Evolutionary conservation across 257 asterid species (phyloP), one percentile per base, ranked within the genome.

Genomic region (Ballota nigra): DNA sequence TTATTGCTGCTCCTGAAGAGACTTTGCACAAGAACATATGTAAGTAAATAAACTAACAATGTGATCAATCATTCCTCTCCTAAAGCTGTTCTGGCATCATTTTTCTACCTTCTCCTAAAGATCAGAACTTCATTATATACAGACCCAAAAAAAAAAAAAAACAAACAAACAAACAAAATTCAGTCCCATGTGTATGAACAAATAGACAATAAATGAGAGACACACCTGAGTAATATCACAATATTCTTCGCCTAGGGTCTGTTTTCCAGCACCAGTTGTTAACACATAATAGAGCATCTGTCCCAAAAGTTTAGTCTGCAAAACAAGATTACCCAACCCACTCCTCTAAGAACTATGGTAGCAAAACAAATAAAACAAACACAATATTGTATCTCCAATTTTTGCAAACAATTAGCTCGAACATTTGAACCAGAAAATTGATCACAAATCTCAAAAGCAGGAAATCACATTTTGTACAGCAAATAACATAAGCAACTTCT

Each of bases 221-320:
- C 57, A 70, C 56, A 94, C 99, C 98, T 89, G 99, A 68, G 86
- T 88, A 75, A 92, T 88, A 73, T 95, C 99, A 66, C 99, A 95
- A 74, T 95, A 95, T 79, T 95, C 99, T 85, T 95, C 99, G 60
- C 99, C 99, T 34, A 95, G 84, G 22, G 99, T 92, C 84, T 95
- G 99, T 80, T 88, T 84, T 59, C 98, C 98, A 1, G 97, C 98
- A 75, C 98, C 97, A 0, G 98, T 95, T 28, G 99, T 95, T 69
- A 92, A 77, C 75, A 95, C 79, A 68, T 82, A 92, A 80, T 95
- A 95, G 61, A 95, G 95, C 97, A 92, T 89, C 86, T 95, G 99
- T 24, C 98, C 99, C 85, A 92, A 80, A 72, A 92, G 96, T 83
- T 89, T 92, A 9, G 96, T 84, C 99, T 95, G 87, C 74, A 79